phyloP scores from a whole-genome alignment of 1,284 basidiomycete genomes.

The Melampsora americana region DNA sequence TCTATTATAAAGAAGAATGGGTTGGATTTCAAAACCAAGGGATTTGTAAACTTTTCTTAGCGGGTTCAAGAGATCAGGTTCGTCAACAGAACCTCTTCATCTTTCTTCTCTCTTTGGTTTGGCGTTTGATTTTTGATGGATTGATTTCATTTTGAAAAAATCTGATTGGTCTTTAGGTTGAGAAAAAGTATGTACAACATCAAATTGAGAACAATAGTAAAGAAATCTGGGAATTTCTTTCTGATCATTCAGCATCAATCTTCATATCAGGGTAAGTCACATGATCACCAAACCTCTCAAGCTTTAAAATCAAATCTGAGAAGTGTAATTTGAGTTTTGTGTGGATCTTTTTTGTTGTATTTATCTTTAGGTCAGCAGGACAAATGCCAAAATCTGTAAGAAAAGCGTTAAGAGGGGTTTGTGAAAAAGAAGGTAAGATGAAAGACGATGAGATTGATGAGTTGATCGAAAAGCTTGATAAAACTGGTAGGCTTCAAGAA shows the following conservation, averaged over 20 bases:
- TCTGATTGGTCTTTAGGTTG: slow-evolving; percentile 52
- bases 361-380: slow-evolving; percentile 87
- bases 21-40: slow-evolving; percentile 56
- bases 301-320: too few species aligned
- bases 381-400: slow-evolving; percentile 89
- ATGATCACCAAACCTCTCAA: too few species aligned
- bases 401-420: slow-evolving; percentile 65
- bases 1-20: slow-evolving; percentile 77
- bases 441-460: slow-evolving; percentile 62
- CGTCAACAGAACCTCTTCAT: slow-evolving; percentile 6
- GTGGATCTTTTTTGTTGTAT: too few species aligned
- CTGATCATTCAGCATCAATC: slow-evolving; percentile 62
- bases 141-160: too few species aligned
- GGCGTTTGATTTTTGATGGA: too few species aligned
- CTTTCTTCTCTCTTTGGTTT: slow-evolving; percentile 47
- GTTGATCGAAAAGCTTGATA: slow-evolving; percentile 70
- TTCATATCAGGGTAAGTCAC: slow-evolving; percentile 76
- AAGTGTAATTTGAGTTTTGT: too few species aligned
- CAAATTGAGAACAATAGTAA: slow-evolving; percentile 67
- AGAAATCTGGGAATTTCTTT: slow-evolving; percentile 66
- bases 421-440: slow-evolving; percentile 61
- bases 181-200: slow-evolving; percentile 81
- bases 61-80: slow-evolving; percentile 70
- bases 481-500: slow-evolving; percentile 69
- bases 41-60: slow-evolving; percentile 63